These are phyloP conservation scores for Mycosphaerella sp. DNA, from an alignment of 2,329 filamentous ascomycete species.

Conservation along the genomic window DNA sequence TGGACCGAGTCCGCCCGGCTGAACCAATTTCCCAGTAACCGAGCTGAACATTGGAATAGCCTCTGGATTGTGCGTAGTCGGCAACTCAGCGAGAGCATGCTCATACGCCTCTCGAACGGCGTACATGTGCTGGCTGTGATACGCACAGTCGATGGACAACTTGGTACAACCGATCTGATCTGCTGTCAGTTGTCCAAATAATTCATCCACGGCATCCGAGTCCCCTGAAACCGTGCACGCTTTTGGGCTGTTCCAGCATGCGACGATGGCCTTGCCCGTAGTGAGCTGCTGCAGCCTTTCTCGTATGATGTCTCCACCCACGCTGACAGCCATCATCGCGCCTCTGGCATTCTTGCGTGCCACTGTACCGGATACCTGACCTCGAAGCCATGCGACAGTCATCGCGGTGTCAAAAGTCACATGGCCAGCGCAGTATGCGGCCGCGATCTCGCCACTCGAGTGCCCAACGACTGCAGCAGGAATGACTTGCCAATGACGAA, in stretches of 20 bases:
- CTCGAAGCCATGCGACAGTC: slow-evolving; percentile 19
- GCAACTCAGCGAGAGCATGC: not conserved
- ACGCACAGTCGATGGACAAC: slow-evolving; percentile 40
- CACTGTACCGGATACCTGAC: slow-evolving; percentile 11
- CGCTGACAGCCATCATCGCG: slow-evolving; percentile 32
- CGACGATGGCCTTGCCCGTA: slow-evolving; percentile 24
- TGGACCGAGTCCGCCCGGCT: not conserved
- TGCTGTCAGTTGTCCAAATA: slow-evolving; percentile 30
- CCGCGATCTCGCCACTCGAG: slow-evolving; percentile 31
- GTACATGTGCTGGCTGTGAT: slow-evolving; percentile 38
- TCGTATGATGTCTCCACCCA: slow-evolving; percentile 22
- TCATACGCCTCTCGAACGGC: slow-evolving; percentile 4
- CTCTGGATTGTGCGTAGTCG: not conserved
- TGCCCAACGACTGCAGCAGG: slow-evolving; percentile 28
- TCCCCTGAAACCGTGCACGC: slow-evolving; percentile 45
- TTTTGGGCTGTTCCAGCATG: slow-evolving; percentile 37
- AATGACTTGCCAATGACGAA: slow-evolving; percentile 25
- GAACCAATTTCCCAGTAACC: slow-evolving; percentile 1
- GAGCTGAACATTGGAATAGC: slow-evolving; percentile 7
- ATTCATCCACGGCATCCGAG: slow-evolving; percentile 31
- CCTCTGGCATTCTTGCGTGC: slow-evolving; percentile 17
- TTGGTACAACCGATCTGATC: slow-evolving; percentile 35
- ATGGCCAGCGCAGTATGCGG: slow-evolving; percentile 27
- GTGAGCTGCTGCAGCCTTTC: slow-evolving; percentile 18
- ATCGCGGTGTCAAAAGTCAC: slow-evolving; percentile 18